Conservation (phyloP, 768 basidiomycete species). For the Suillus subalutaceus region DNA sequence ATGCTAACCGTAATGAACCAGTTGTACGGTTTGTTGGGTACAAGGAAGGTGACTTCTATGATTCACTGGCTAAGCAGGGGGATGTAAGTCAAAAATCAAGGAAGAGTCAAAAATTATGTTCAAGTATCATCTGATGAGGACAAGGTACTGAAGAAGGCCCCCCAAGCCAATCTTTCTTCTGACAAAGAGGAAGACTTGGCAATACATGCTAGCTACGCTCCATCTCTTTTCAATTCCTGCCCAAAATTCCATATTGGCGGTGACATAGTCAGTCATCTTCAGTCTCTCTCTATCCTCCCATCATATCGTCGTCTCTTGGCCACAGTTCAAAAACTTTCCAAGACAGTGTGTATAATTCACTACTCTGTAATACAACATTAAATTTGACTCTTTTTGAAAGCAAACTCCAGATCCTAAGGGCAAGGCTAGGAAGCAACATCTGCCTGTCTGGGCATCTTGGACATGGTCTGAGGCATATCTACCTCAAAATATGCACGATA, state of each 20-base stretch:
- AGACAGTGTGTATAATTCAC: not conserved
- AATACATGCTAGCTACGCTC: not conserved
- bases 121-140: not conserved
- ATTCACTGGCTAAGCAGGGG: not conserved
- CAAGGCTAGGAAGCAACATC: not conserved
- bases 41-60: too few relatives aligned
- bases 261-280: not conserved
- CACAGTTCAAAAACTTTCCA: not conserved
- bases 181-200: not conserved
- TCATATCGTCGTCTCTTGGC: not conserved
- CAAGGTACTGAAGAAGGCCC: not conserved
- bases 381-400: not conserved
- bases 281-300: not conserved
- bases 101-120: not conserved
- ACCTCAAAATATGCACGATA: not conserved
- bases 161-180: not conserved
- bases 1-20: too few relatives aligned
- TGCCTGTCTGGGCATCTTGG: conserved; percentile 2
- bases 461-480: not conserved
- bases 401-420: not conserved
- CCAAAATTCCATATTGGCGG: not conserved
- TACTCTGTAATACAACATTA: not conserved
- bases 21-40: too few relatives aligned
- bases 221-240: not conserved
- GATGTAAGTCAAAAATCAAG: not conserved